Evolutionary conservation across 148 eudicot genomes (phyloP), one percentile per base, ranked within the genome.

Genomic region (Hydrangea macrophylla): DNA sequence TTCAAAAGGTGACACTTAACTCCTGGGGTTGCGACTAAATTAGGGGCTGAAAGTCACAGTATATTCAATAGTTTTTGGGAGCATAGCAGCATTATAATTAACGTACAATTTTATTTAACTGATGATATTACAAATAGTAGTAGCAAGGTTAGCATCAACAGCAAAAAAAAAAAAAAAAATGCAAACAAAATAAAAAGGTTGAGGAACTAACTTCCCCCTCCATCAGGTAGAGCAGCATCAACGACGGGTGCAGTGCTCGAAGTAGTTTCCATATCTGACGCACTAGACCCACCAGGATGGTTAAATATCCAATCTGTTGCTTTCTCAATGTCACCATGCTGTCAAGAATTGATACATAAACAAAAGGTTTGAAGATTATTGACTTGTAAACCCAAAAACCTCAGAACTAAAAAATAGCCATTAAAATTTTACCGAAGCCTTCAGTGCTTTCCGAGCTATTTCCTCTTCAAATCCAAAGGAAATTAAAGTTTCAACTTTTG

Each of bases 251-350:
- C 67, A 65, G 76, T 63, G 72, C 79, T 84, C 48, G 92, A 77
- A 40, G 90, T 75, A 58, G 73, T 72, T 69, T 90, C 96, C 90
- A 84, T 84, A 70, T 81, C 80, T 3, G 90, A 82, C 2, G 84
- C 30, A 26, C 76, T 74, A 45, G 86, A 57, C 9, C 80, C 82
- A 78, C 80, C 67, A 50, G 84, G 86, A 48, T 48, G 15, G 73
- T 79, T 88, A 76, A 94, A 88, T 77, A 94, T 90, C 99, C 97
- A 94, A 64, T 94, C 96, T 33, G 99, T 90, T 71, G 99, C 97
- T 87, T 76, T 86, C 80, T 88, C 96, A 45, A 94, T 84, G 76
- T 94, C 96, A 76, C 91, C 91, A 73, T 88, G 96, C 99, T 94
- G 78, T 39, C 48, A 50, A 62, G 35, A 73, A 50, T 66, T n/a